These are phyloP conservation scores for Trypanosoma grayi DNA, from an alignment of 208 protist species.

Conservation along the genomic window DNA sequence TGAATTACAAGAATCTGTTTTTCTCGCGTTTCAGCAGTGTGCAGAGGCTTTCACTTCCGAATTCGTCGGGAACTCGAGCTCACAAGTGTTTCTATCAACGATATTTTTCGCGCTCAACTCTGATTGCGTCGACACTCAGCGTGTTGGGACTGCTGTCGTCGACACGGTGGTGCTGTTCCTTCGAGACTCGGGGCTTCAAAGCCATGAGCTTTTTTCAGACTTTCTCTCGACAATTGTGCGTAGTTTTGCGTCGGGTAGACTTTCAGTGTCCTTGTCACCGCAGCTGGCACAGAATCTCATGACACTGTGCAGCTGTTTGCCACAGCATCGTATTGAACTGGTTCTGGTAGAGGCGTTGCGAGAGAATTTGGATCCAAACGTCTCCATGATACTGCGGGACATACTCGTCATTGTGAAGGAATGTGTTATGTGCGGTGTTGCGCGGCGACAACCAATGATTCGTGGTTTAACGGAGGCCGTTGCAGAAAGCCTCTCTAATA, in stretches of 20 bases:
- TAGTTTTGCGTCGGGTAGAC: constrained; percentile 20
- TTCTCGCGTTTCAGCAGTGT: constrained; percentile 62
- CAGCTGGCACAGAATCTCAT: constrained; percentile 21
- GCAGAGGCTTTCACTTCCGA: constrained; percentile 56
- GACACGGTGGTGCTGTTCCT: constrained; percentile 43
- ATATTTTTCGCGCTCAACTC: constrained; percentile 66
- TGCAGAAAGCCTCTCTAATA: constrained; percentile 16
- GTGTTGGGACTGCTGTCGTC: constrained; percentile 53
- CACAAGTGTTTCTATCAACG: constrained; percentile 52
- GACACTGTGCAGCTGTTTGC: constrained; percentile 20
- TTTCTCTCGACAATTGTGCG: constrained; percentile 28
- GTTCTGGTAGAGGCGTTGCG: background rate
- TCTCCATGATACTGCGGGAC: background rate
- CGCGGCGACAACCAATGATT: background rate
- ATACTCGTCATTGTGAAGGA: constrained; percentile 5
- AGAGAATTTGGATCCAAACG: background rate
- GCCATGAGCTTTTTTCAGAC: constrained; percentile 13
- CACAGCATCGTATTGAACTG: constrained; percentile 8
- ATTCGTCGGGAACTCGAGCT: constrained; percentile 47
- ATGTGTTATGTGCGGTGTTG: background rate
- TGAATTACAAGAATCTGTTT: constrained; percentile 54
- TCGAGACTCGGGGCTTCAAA: constrained; percentile 9
- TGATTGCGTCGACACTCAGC: constrained; percentile 50
- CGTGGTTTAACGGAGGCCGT: constrained; percentile 11
- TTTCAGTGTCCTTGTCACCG: constrained; percentile 22